Conservation (phyloP, 345 rosid genomes). For the Pelargonium nanum region DNA sequence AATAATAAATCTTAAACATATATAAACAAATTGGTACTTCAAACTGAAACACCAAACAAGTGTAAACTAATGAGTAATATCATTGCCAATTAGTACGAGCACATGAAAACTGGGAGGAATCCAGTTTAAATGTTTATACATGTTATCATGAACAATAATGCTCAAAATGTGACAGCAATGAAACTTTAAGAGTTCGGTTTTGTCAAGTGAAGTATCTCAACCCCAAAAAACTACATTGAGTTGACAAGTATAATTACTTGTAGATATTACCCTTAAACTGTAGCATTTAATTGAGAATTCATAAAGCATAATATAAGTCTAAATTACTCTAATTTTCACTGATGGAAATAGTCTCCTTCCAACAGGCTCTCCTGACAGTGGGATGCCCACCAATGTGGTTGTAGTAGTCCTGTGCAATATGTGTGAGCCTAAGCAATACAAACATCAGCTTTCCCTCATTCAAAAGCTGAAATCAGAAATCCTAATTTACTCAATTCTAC, state of each 20-base stretch:
- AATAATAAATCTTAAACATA: neutral
- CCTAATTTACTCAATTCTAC: constrained; percentile 7
- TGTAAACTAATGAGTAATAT: neutral
- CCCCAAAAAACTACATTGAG: no score
- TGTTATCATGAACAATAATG: no score
- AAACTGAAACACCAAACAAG: neutral
- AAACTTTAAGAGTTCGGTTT: no score
- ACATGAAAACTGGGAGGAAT: neutral
- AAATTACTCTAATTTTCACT: neutral
- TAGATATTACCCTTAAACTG: no score
- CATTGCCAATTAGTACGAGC: neutral
- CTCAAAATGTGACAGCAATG: no score
- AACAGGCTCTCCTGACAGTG: constrained; percentile 12
- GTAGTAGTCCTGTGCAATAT: constrained; percentile 14
- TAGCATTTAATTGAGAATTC: neutral
- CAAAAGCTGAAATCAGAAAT: constrained; percentile 1
- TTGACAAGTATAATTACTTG: no score
- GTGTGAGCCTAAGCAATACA: constrained; percentile 17
- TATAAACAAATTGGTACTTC: neutral
- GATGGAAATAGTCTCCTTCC: constrained; percentile 13
- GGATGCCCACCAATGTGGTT: constrained; percentile 18
- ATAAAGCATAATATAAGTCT: neutral
- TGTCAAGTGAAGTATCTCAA: no score
- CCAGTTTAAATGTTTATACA: no score
- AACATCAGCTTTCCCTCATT: constrained; percentile 16